These are phyloP conservation scores for Echria macrotheca DNA, from an alignment of 495 filamentous ascomycete species.

Conservation along the genomic window DNA sequence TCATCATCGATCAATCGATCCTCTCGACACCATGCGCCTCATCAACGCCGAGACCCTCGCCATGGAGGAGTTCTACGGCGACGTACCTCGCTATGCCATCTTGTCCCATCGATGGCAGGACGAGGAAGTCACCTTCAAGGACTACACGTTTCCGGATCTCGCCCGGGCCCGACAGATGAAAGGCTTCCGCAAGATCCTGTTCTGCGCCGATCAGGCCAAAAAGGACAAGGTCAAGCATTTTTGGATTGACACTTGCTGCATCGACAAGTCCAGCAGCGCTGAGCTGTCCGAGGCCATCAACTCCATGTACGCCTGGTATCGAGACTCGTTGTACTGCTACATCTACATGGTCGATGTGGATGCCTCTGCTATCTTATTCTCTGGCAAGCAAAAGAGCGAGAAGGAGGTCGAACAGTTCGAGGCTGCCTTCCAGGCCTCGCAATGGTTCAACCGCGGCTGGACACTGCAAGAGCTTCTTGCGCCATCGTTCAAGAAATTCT, in stretches of 20 bases:
- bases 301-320: neutral
- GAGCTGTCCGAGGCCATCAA: too few relatives aligned
- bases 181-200: neutral
- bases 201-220: neutral
- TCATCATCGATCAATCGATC: too few relatives aligned
- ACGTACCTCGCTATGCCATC: neutral
- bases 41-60: neutral
- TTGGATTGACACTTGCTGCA: neutral
- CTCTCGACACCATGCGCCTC: constrained; percentile 1
- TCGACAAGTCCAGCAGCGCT: too few relatives aligned
- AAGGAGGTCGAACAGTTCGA: neutral
- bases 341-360: neutral
- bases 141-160: neutral
- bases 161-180: neutral
- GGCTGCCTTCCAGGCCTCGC: neutral
- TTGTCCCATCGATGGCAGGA: neutral
- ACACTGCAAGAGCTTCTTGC: too few relatives aligned
- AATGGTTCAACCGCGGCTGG: neutral
- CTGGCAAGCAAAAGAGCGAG: neutral
- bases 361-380: neutral
- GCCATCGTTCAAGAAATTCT: too few relatives aligned
- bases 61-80: neutral
- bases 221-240: neutral
- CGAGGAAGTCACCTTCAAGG: neutral
- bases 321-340: neutral